Base-by-base conservation (phyloP, 2,329 filamentous ascomycete genomes). In the Fonsecaea multimorphosa region DNA sequence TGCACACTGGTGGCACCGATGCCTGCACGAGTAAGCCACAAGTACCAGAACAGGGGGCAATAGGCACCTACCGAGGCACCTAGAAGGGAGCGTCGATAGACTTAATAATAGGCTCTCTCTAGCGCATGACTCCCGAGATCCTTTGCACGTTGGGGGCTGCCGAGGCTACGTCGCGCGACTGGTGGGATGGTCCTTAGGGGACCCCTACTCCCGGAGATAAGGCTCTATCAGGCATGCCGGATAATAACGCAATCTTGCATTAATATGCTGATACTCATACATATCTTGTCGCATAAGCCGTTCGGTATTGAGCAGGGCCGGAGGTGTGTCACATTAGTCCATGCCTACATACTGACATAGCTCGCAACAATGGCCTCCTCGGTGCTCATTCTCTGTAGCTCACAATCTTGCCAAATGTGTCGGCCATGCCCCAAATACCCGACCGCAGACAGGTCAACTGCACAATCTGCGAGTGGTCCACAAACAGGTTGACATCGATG, bases 381-480 rank as follows among this genome's bases (percentile, higher is more conserved):
- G 8, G 3, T 31, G 8, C 29, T 64, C 53, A 66, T 14, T 62
- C 58, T 36, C 68, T 40, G 58, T 68, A 78, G 54, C 73, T 77
- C 44, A 82, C 81, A 64, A 84, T 76, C 74, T 84, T 84, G 16
- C 83, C 83, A 77, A 84, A 86, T 0, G 82, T 85, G 71, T 86
- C 83, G 7, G 82, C 81, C 73, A 81, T 85, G 2, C 84, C 84
- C 83, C 83, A 86, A 51, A 86, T 85, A 0, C 84, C 83, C 46
- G 79, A 76, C 44, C 83, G 76, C 67, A 86, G 71, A 64, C 82
- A 84, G 27, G 78, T 81, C 62, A 86, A 69, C 76, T 86, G 84
- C 64, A 86, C 83, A 70, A 85, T 85, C 77, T 86, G 84, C 40
- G 82, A 85, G 72, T 86, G 83, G 68, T 86, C 83, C 58, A 86